Conservation (phyloP, 768 basidiomycete genomes). For the Multifurca ochricompacta region DNA sequence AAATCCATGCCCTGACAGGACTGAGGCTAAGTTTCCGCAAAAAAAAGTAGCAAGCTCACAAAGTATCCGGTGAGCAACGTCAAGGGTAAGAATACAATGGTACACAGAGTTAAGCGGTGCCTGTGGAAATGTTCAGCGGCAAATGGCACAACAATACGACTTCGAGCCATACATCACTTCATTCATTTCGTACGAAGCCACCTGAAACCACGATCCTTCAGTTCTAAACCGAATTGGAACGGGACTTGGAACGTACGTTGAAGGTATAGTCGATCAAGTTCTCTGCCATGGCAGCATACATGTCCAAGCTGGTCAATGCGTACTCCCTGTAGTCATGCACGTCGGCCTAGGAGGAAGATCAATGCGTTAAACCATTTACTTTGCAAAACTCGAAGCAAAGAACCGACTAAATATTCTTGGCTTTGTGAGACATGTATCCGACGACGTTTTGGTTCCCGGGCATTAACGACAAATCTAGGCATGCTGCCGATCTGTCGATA, state of each 20-base stretch:
- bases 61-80: slow-evolving; percentile 68
- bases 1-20: slow-evolving; percentile 60
- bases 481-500: slow-evolving; percentile 54
- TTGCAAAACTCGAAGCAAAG: not conserved
- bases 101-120: slow-evolving; percentile 59
- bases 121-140: slow-evolving; percentile 26
- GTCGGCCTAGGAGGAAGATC: slow-evolving; percentile 48
- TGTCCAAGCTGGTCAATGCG: slow-evolving; percentile 59
- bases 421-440: slow-evolving; percentile 61
- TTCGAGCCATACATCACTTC: slow-evolving; percentile 50
- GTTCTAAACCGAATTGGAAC: not conserved
- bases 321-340: slow-evolving; percentile 74
- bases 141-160: not conserved
- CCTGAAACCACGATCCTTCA: slow-evolving; percentile 31
- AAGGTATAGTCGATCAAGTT: slow-evolving; percentile 70
- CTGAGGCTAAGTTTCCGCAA: not conserved
- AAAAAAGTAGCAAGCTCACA: slow-evolving; percentile 32
- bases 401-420: slow-evolving; percentile 55
- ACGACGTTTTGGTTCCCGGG: slow-evolving; percentile 31
- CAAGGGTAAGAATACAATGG: slow-evolving; percentile 63
- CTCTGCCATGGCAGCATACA: slow-evolving; percentile 63
- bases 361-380: not conserved
- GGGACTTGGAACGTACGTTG: slow-evolving; percentile 40
- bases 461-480: slow-evolving; percentile 33
- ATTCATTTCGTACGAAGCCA: slow-evolving; percentile 70